Evolutionary conservation across 257 asterid genomes (phyloP).

Genomic region (Plantago major): DNA sequence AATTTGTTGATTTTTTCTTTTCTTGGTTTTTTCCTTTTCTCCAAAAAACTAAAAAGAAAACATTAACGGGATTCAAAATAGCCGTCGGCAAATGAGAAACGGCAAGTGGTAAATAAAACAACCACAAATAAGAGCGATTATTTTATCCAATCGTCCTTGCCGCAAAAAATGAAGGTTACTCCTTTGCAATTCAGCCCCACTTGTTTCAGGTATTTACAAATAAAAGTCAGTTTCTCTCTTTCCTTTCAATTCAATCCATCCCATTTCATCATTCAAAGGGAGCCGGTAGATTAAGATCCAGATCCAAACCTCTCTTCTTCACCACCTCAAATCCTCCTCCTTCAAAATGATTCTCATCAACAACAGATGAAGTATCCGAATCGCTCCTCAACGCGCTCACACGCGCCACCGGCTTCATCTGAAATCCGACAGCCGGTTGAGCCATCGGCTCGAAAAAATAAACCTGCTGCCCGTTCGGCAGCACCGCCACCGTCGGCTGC

Average conservation of each 20-base stretch:
- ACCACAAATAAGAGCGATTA: neutral
- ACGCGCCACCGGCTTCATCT: constrained; percentile 17
- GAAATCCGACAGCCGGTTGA: constrained; percentile 25
- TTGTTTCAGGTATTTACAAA: constrained; percentile 29
- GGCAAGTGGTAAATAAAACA: constrained; percentile 26
- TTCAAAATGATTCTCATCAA: constrained; percentile 56
- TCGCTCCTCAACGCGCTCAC: constrained; percentile 44
- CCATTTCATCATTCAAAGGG: constrained; percentile 39
- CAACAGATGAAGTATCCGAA: constrained; percentile 78
- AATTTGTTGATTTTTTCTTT: constrained; percentile 1
- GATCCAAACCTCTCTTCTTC: constrained; percentile 49
- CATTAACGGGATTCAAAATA: neutral
- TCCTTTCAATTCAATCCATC: neutral
- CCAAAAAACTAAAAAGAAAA: neutral
- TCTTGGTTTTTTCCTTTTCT: no score
- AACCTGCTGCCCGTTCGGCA: constrained; percentile 61
- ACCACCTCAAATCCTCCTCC: constrained; percentile 19
- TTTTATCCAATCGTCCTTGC: constrained; percentile 19
- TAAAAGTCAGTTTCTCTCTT: constrained; percentile 31
- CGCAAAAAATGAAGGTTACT: constrained; percentile 29
- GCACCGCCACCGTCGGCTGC: constrained; percentile 54
- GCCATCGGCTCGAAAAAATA: constrained; percentile 32
- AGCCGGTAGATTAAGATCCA: constrained; percentile 81
- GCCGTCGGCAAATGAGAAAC: constrained; percentile 30
- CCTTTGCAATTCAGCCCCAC: neutral